phyloP scores from a whole-genome alignment of 495 filamentous ascomycete genomes.

The Aspergillus taichungensis region DNA sequence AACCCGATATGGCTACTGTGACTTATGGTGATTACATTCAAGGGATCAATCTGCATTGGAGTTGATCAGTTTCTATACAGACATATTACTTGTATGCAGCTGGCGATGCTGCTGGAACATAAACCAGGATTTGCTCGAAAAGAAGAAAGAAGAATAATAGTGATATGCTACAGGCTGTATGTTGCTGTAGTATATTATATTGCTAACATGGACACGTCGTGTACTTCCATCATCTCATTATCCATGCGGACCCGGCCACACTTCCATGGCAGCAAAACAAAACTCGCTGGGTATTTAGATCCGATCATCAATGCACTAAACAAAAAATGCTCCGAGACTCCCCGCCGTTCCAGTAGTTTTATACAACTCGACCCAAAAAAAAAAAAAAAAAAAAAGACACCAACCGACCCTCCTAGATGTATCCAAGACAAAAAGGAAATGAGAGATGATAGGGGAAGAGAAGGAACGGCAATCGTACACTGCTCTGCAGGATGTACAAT shows the following conservation, averaged over 20 bases:
- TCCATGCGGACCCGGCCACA: slow-evolving; percentile 15
- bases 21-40: no score
- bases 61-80: no score
- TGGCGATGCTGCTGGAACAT: background rate
- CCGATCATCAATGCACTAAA: slow-evolving; percentile 16
- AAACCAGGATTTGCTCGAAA: background rate
- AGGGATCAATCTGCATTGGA: no score
- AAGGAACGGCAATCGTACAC: background rate
- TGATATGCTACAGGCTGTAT: background rate
- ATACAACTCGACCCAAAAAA: slow-evolving; percentile 9
- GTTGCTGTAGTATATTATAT: background rate
- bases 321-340: slow-evolving; percentile 3
- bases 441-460: slow-evolving; percentile 10
- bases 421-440: slow-evolving; percentile 2
- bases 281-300: slow-evolving; percentile 32
- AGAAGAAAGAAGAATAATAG: no score
- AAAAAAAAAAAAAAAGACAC: slow-evolving; percentile 13
- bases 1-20: no score
- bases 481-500: background rate
- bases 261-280: slow-evolving; percentile 20
- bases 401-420: slow-evolving; percentile 2
- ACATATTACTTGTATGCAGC: no score
- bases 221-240: slow-evolving; percentile 17
- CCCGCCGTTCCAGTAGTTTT: background rate
- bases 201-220: slow-evolving; percentile 8